phyloP scores from a whole-genome alignment of 2,329 filamentous ascomycete genomes.

The Massarina eburnea region DNA sequence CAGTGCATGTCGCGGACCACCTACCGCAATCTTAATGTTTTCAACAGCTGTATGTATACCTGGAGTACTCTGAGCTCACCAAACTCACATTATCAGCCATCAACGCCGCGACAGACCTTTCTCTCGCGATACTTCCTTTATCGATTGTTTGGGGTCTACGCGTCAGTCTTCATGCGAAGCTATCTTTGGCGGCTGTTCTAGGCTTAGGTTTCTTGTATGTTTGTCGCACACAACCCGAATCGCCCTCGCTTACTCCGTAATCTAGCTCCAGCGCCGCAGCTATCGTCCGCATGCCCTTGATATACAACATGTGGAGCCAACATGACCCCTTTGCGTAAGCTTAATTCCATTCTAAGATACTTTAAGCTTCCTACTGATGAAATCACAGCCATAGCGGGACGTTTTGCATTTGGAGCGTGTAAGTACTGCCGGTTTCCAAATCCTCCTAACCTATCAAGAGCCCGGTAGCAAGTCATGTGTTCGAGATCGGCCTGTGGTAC shows the following conservation, averaged over 20 bases:
- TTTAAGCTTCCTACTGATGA: neutral
- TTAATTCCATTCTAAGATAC: neutral
- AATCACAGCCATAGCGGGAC: slow-evolving; percentile 4
- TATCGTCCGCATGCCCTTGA: slow-evolving; percentile 35
- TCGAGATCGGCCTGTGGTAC: slow-evolving; percentile 7
- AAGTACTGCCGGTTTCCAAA: slow-evolving; percentile 7
- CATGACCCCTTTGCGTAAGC: slow-evolving; percentile 7
- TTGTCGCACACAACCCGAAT: neutral
- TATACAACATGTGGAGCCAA: slow-evolving; percentile 10
- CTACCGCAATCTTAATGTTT: slow-evolving; percentile 48
- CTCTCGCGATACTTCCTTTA: slow-evolving; percentile 42
- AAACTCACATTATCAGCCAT: slow-evolving; percentile 17
- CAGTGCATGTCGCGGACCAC: slow-evolving; percentile 37
- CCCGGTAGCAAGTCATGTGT: too few relatives aligned
- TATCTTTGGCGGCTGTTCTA: slow-evolving; percentile 30
- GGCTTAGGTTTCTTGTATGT: slow-evolving; percentile 33
- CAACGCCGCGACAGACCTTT: slow-evolving; percentile 34
- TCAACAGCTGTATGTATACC: slow-evolving; percentile 43
- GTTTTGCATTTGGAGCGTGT: slow-evolving; percentile 13
- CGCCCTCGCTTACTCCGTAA: neutral
- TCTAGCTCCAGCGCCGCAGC: slow-evolving; percentile 41
- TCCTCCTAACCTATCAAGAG: neutral
- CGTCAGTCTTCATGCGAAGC: slow-evolving; percentile 38
- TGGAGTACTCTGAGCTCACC: neutral
- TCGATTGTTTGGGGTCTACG: slow-evolving; percentile 42